Base-by-base conservation (phyloP, 2,329 filamentous ascomycete species). In the Fusarium domesticum region DNA sequence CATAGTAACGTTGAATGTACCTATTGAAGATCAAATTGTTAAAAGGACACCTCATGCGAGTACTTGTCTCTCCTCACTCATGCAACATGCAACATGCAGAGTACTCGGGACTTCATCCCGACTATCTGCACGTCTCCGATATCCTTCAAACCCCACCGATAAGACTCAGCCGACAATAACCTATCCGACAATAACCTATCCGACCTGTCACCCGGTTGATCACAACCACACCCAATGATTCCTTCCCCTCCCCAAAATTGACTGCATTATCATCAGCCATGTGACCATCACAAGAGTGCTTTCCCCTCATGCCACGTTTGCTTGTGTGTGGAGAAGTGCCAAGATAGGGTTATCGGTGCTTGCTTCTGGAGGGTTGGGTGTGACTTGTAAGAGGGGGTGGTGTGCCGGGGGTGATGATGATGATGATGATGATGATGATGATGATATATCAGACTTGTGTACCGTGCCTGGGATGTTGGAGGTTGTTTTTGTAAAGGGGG, bases 41-140 rank as follows among this genome's bases (percentile, higher is more conserved):
- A n/a, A n/a, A n/a, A n/a, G n/a, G n/a, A n/a, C n/a, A n/a, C n/a
- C n/a, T n/a, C n/a, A n/a, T n/a, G n/a, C n/a, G n/a, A n/a, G n/a
- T n/a, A n/a, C n/a, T n/a, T n/a, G n/a, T n/a, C n/a, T n/a, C n/a
- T n/a, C n/a, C n/a, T n/a, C n/a, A n/a, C n/a, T n/a, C n/a, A n/a
- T n/a, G n/a, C n/a, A n/a, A n/a, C n/a, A n/a, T n/a, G n/a, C n/a
- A n/a, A n/a, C n/a, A n/a, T 28, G 4, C 23, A 28, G 17, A 18
- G 39, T 3, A 36, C 12, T 54, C 55, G 55, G 55, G 35, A 46
- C n/a, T 12, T 1, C 17, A 8, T 42, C 35, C 56, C 56, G 56
- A 56, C 38, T 1, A 15, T 33, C 38, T 35, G 42, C 6, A 14
- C n/a, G 4, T 5, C 31, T 7, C 23, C 33, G 31, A 42, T 18